Base-by-base conservation (phyloP, 2,329 filamentous ascomycete species). In the Capronia americana region DNA sequence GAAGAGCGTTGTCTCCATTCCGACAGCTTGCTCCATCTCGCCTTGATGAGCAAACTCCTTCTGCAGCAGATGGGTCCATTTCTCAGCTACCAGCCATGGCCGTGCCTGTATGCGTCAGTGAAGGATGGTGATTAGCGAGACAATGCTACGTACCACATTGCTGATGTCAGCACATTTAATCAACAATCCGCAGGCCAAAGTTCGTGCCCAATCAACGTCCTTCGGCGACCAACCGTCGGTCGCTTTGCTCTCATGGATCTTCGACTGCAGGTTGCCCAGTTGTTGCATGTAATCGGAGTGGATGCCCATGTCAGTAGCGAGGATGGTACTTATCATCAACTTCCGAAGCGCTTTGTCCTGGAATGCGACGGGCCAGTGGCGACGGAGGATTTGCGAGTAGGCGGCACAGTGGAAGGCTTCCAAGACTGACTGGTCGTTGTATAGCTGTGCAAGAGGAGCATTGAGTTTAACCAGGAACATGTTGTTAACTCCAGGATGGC, bases 121-220 rank as follows among this genome's bases (percentile, higher is more conserved):
- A 23, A 23, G 44, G 26, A 51, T 44, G 38, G 10, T n/a, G 48
- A 41, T 24, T n/a, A 55, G 30, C 10, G 12, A 23, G 48, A 11
- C 53, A 8, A 56, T 48, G 46, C n/a, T 44, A 89, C 91, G 78
- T 85, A 94, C 92, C 77, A 98, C 95, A 77, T 99, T 99, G 81
- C 94, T 97, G 75, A 99, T 98, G 78, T 99, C 95, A 46, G 95
- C 95, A 76, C 95, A 98, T 78, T 99, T 99, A 80, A 99, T 97
- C 66, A 99, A 82, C 64, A 99, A 81, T 14, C 93, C 93, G 79
- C 95, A 98, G n/a, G 90, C 83, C 55, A 98, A 80, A 10, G 91
- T 88, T 71, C 90, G 91, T 71, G 93, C 87, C 72, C 93, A 90
- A 67, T 95, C 89, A 11, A 90, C 77, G 71, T 90, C 86, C 71